Conservation (phyloP, 768 basidiomycete genomes). For the Chalciporus piperatus region DNA sequence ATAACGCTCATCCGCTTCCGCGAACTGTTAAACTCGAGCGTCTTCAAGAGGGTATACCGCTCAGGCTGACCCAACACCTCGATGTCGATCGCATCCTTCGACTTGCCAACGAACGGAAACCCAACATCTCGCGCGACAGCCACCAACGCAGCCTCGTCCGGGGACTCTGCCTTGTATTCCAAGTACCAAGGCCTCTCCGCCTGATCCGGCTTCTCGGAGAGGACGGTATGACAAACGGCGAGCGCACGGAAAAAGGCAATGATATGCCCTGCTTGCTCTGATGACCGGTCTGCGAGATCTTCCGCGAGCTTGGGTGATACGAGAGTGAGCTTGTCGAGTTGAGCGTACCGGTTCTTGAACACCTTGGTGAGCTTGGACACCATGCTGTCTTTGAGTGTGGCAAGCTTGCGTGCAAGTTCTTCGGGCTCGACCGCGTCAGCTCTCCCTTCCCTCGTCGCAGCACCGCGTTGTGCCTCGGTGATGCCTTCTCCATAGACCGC, state of each 20-base stretch:
- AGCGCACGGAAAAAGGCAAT: constrained; percentile 91
- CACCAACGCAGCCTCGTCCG: constrained; percentile 94
- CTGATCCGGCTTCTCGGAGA: constrained; percentile 73
- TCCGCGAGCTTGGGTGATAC: constrained; percentile 83
- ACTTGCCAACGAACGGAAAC: constrained; percentile 81
- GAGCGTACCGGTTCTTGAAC: constrained; percentile 88
- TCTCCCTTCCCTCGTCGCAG: constrained; percentile 78
- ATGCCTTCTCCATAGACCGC: constrained; percentile 89
- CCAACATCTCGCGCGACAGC: constrained; percentile 89
- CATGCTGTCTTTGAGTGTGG: constrained; percentile 72
- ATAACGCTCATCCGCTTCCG: constrained; percentile 96
- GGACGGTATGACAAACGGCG: constrained; percentile 90
- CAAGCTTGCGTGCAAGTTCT: constrained; percentile 68
- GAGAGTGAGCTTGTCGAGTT: constrained; percentile 78
- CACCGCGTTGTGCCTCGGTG: constrained; percentile 93
- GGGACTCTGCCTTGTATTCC: constrained; percentile 95
- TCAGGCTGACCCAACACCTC: constrained; percentile 90
- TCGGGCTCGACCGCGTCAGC: constrained; percentile 62
- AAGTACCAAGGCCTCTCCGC: constrained; percentile 57
- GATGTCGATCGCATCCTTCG: constrained; percentile 76
- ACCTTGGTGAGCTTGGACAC: constrained; percentile 64
- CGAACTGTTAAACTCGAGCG: constrained; percentile 92
- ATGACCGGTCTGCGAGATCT: constrained; percentile 62
- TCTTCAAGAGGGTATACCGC: constrained; percentile 71
- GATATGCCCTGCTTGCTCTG: constrained; percentile 62